A percentile compares a stretch with the other conserved stretches of the same genome.
These are phyloP conservation scores for Naganishia kalamii DNA, from an alignment of 768 basidiomycete species.

Conservation along the genomic window DNA sequence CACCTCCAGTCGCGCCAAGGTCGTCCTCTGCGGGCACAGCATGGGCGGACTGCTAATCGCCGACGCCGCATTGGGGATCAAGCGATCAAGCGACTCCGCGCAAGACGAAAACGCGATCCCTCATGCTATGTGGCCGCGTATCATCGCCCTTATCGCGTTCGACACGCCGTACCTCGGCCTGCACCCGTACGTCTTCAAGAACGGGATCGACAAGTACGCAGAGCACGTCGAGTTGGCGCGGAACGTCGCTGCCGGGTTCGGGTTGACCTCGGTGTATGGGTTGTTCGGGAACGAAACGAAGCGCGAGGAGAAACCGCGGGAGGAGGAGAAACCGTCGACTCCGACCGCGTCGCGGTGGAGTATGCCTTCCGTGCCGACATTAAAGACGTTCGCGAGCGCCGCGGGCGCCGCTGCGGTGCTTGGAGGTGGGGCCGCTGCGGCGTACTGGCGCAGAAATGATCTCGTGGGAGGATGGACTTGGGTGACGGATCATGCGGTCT, in stretches of 20 bases:
- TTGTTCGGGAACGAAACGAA: slow-evolving; percentile 11
- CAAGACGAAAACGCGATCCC: slow-evolving; percentile 46
- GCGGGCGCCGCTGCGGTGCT: slow-evolving; percentile 57
- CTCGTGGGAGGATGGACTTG: slow-evolving; percentile 64
- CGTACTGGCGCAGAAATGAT: slow-evolving; percentile 74
- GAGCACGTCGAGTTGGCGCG: slow-evolving; percentile 64
- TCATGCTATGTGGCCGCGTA: slow-evolving; percentile 63
- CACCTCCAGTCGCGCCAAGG: slow-evolving; percentile 52
- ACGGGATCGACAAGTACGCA: slow-evolving; percentile 66
- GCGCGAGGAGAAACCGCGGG: not conserved
- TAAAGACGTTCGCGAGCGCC: slow-evolving; percentile 48
- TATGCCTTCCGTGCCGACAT: slow-evolving; percentile 20
- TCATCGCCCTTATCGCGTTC: slow-evolving; percentile 76
- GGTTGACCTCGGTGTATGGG: slow-evolving; percentile 22
- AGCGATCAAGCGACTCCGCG: slow-evolving; percentile 24
- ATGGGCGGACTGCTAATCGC: slow-evolving; percentile 90
- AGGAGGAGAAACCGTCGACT: slow-evolving; percentile 14
- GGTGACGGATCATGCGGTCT: slow-evolving; percentile 84
- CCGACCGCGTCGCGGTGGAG: slow-evolving; percentile 24
- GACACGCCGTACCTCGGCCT: slow-evolving; percentile 93
- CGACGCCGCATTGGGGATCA: slow-evolving; percentile 70
- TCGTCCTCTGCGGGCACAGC: slow-evolving; percentile 83
- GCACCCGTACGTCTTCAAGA: slow-evolving; percentile 78
- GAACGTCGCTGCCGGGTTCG: slow-evolving; percentile 53
- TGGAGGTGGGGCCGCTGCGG: slow-evolving; percentile 69